Evolutionary conservation across 306 rosid genomes (phyloP).

Genomic region (Coriaria nepalensis): DNA sequence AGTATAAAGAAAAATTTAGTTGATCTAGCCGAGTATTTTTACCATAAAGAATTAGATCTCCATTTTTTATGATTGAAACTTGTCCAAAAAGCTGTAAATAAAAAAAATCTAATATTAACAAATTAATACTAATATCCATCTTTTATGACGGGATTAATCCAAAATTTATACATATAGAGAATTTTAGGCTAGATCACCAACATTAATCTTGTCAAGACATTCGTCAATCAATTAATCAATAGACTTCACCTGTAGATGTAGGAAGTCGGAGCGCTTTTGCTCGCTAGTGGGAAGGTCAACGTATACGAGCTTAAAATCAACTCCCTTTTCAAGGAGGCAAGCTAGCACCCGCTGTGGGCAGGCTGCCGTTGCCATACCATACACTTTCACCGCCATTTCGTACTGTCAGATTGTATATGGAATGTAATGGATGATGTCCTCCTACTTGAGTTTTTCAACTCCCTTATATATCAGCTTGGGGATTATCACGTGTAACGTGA

Average conservation of each 20-base stretch:
- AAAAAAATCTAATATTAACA: neutral
- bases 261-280: conserved; percentile 46
- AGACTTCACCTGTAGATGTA: conserved; percentile 40
- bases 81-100: conserved; percentile 69
- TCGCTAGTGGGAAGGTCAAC: conserved; percentile 38
- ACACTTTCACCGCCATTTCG: conserved; percentile 54
- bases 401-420: neutral
- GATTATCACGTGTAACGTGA: conserved; percentile 1
- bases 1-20: too few relatives aligned
- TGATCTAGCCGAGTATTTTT: too few relatives aligned
- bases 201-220: too few relatives aligned
- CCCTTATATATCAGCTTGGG: neutral
- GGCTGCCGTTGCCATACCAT: conserved; percentile 25
- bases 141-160: too few relatives aligned
- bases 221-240: too few relatives aligned
- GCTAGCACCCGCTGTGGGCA: conserved; percentile 57
- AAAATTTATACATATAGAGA: too few relatives aligned
- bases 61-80: conserved; percentile 53
- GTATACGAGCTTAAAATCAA: conserved; percentile 40
- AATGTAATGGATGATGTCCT: neutral
- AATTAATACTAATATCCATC: too few relatives aligned
- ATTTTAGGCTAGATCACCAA: too few relatives aligned
- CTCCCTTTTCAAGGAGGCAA: conserved; percentile 57
- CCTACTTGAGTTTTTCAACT: neutral
- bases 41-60: conserved; percentile 59